Evolutionary conservation across 345 rosid genomes (phyloP), one percentile per base, ranked within the genome.

Genomic region (Erodium maritimum): DNA sequence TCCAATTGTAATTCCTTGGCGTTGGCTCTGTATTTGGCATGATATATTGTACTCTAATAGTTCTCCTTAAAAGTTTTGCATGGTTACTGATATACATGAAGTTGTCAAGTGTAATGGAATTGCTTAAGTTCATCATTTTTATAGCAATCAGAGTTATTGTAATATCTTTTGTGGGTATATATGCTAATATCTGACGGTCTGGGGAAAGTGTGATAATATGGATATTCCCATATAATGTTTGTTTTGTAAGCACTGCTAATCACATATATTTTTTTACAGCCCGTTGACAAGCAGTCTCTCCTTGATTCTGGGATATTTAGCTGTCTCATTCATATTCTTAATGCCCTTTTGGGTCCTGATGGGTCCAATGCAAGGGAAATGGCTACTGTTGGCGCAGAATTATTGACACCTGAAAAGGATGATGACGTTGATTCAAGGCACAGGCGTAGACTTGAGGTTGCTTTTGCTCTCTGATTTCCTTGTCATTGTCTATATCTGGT

Each of bases 261-360:
- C 45, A 61, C 17, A 9, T 54, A 24, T 65, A 20, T 48, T 34
- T 74, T 61, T 69, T 70, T 77, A 74, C 95, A 94, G 99, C 88
- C 94, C 37, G 76, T 83, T 63, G 99, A 94, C 73, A 85, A 90
- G 72, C 99, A 94, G 60, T 90, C 99, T 58, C 87, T 94, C 51
- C 85, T 94, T 64, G 99, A 94, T 79, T 94, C 99, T 79, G 99
- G 97, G 75, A 90, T 94, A 75, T 81, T 90, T 21, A 87, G 96
- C 69, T 94, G 99, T 76, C 90, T 94, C 67, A 80, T 94, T 80
- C 96, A 82, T 23, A 62, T 87, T 69, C 80, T 94, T 64, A 84
- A 66, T 80, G 79, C 87, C 61, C 79, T 94, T 76, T 68, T 87
- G 74, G 76, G 79, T 67, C 79, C 89, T 61, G 62, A 77, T 71